Percentiles rank a stretch among this genome's conserved stretches.
Evolutionary conservation across 2,329 filamentous ascomycete genomes (phyloP).

Genomic region (Diaporthe vexans): DNA sequence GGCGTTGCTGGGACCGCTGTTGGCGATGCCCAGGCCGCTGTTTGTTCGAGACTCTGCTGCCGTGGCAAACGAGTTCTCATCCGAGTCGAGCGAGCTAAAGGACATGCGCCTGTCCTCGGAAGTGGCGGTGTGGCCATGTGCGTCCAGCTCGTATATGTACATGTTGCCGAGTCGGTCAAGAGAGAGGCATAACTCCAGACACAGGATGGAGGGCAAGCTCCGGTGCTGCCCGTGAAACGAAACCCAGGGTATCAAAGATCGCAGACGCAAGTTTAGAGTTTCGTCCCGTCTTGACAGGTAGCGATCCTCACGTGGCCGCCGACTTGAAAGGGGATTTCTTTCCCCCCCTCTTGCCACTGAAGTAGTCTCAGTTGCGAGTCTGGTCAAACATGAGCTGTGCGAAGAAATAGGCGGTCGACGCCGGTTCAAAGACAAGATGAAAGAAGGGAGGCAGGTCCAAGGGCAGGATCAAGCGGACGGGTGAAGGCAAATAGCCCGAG

Average conservation of each 20-base stretch:
- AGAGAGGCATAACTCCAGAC: conserved; percentile 23
- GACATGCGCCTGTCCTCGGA: conserved; percentile 15
- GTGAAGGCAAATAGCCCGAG: conserved; percentile 14
- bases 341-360: background rate
- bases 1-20: conserved; percentile 12
- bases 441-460: background rate
- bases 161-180: conserved; percentile 10
- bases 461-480: background rate
- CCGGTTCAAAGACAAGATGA: background rate
- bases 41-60: conserved; percentile 23
- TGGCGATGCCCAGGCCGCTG: conserved; percentile 21
- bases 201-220: background rate
- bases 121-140: conserved; percentile 9
- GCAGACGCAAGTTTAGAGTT: background rate
- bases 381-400: background rate
- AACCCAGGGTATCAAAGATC: conserved; percentile 24
- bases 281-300: conserved; percentile 27
- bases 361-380: background rate
- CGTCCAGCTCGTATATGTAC: conserved; percentile 33
- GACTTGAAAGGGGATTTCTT: background rate
- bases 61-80: conserved; percentile 27
- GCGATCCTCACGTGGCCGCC: conserved; percentile 24
- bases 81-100: conserved; percentile 22
- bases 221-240: conserved; percentile 14
- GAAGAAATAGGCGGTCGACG: conserved; percentile 21